phyloP scores from a whole-genome alignment of 1,284 basidiomycete species.

The Apiotrichum laibachii region DNA sequence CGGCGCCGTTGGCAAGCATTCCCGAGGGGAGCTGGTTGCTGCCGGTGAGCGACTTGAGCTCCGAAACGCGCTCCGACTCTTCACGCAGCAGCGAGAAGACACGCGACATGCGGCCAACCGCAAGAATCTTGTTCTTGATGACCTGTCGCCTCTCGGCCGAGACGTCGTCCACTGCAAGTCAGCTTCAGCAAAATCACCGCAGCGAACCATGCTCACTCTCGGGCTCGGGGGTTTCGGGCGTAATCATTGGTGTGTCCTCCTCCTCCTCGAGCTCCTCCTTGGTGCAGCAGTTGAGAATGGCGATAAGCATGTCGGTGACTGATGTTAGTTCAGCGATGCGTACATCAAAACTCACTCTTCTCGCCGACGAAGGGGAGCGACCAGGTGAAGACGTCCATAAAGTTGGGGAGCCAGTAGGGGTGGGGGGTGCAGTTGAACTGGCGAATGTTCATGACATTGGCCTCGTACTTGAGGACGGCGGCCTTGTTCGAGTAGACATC shows the following conservation, averaged over 20 bases:
- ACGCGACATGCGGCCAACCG: slow-evolving; percentile 91
- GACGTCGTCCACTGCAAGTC: slow-evolving; percentile 54
- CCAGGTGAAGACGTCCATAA: slow-evolving; percentile 99
- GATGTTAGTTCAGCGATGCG: background rate
- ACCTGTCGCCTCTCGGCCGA: slow-evolving; percentile 70
- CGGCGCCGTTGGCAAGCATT: slow-evolving; percentile 80
- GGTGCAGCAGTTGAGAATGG: slow-evolving; percentile 87
- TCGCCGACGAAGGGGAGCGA: slow-evolving; percentile 97
- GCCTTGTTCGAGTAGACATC: slow-evolving; percentile 98
- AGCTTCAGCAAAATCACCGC: background rate
- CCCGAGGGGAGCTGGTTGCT: slow-evolving; percentile 79
- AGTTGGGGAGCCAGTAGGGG: slow-evolving; percentile 96
- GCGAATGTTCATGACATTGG: slow-evolving; percentile 84
- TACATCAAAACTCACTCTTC: slow-evolving; percentile 73
- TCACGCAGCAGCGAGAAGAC: slow-evolving; percentile 97
- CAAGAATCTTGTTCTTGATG: slow-evolving; percentile 98
- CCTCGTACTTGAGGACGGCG: slow-evolving; percentile 93
- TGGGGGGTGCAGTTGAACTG: slow-evolving; percentile 96
- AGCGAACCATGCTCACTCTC: slow-evolving; percentile 28
- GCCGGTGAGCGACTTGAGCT: slow-evolving; percentile 86
- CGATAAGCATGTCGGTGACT: slow-evolving; percentile 96
- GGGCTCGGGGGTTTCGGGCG: slow-evolving; percentile 40
- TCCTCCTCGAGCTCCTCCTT: slow-evolving; percentile 90
- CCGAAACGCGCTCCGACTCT: slow-evolving; percentile 95
- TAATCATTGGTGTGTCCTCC: slow-evolving; percentile 57